Conservation (phyloP, 805 yeast species). For the Alloascoidea africana region DNA sequence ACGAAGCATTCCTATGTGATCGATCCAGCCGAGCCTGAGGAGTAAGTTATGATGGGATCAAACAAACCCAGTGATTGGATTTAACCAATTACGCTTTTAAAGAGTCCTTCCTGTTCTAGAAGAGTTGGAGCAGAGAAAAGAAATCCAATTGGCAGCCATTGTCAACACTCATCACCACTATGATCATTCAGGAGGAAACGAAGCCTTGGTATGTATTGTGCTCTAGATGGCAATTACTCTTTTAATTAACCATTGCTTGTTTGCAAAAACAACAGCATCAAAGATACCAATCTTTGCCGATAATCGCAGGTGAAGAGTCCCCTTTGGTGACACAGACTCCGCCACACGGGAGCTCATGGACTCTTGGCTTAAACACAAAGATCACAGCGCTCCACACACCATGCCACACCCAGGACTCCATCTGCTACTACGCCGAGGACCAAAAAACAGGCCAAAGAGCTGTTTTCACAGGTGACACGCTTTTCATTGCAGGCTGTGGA, state of each 20-base stretch:
- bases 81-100: conserved; percentile 3
- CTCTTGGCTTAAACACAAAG: conserved; percentile 47
- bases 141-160: conserved; percentile 48
- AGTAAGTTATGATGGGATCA: conserved; percentile 19
- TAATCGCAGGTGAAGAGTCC: conserved; percentile 77
- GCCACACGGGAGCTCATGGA: conserved; percentile 39
- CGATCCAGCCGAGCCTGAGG: conserved; percentile 85
- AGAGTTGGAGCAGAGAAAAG: conserved; percentile 16
- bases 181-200: conserved; percentile 89
- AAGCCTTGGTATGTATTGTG: conserved; percentile 14
- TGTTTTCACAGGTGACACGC: conserved; percentile 91
- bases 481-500: conserved; percentile 92
- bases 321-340: conserved; percentile 65
- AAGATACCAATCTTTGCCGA: conserved; percentile 32
- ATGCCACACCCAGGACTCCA: conserved; percentile 94
- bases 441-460: conserved; percentile 44
- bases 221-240: not conserved
- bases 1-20: conserved; percentile 65
- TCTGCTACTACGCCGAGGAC: conserved; percentile 72
- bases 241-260: not conserved
- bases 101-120: conserved; percentile 28
- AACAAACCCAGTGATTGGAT: conserved; percentile 4
- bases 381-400: conserved; percentile 88
- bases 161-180: conserved; percentile 95
- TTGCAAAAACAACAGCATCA: conserved; percentile 9